Percentiles rank a stretch among this genome's conserved stretches.
Evolutionary conservation across 2,329 filamentous ascomycete species (phyloP).

Genomic region (Neurospora sp.): DNA sequence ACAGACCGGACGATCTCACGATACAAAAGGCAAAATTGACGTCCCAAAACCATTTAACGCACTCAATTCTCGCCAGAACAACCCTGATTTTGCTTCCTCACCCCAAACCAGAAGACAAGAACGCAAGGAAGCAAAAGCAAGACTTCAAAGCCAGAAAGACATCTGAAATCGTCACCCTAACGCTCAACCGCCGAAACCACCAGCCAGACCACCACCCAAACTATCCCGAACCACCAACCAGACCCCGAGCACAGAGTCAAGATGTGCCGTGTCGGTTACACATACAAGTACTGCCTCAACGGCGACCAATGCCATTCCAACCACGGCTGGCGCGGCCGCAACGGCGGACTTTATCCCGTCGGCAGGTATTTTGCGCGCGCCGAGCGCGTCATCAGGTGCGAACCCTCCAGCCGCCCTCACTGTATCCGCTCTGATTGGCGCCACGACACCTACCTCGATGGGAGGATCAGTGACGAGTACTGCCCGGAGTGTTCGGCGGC

Average conservation of each 20-base stretch:
- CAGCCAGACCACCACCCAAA: not conserved
- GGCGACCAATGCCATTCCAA: not conserved
- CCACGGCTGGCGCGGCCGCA: not conserved
- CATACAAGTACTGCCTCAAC: not conserved
- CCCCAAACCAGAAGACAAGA: not conserved
- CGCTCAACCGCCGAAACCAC: not conserved
- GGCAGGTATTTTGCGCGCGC: not conserved
- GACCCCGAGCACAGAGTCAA: not conserved
- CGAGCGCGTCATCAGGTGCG: not conserved
- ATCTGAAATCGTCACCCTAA: not conserved
- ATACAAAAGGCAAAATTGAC: not conserved
- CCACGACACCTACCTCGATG: not conserved
- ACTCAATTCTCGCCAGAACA: not conserved
- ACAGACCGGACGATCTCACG: not conserved
- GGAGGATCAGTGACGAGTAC: not conserved
- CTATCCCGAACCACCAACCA: not conserved
- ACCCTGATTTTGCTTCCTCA: not conserved
- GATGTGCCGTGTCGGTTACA: not conserved
- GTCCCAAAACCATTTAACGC: not conserved
- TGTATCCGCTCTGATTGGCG: not conserved
- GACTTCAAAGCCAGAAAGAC: not conserved
- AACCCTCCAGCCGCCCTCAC: not conserved
- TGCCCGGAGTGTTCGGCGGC: not conserved
- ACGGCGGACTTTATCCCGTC: not conserved
- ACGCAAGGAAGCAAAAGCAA: not conserved